Percentiles rank a stretch among this genome's conserved stretches.
phyloP scores from a whole-genome alignment of 2,329 filamentous ascomycete species.

The Colletotrichum sp. region DNA sequence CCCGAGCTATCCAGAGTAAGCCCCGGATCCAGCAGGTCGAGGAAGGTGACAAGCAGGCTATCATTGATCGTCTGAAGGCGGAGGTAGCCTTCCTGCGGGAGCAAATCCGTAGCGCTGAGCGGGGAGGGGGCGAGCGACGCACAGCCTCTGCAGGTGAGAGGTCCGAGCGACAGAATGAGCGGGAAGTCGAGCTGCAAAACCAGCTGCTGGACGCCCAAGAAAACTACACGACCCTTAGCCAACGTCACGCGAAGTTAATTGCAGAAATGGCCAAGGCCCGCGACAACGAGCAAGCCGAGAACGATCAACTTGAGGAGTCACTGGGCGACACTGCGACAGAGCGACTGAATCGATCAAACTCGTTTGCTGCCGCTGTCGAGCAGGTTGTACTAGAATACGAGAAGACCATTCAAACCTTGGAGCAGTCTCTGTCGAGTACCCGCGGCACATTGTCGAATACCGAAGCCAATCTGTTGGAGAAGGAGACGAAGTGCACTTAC shows the following conservation, averaged over 20 bases:
- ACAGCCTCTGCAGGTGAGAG: conserved; percentile 65
- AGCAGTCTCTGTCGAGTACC: conserved; percentile 89
- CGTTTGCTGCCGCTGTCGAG: conserved; percentile 94
- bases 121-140: conserved; percentile 60
- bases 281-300: conserved; percentile 68
- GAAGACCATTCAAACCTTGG: conserved; percentile 94
- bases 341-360: conserved; percentile 90
- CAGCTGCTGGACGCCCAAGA: conserved; percentile 92
- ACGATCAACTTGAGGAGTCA: conserved; percentile 63
- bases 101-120: conserved; percentile 86
- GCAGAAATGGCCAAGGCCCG: conserved; percentile 89
- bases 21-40: conserved; percentile 94
- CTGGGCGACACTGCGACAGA: conserved; percentile 83
- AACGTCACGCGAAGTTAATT: conserved; percentile 94
- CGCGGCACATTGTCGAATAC: conserved; percentile 81
- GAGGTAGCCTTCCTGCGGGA: conserved; percentile 94
- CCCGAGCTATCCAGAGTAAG: conserved; percentile 95
- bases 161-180: conserved; percentile 79
- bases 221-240: conserved; percentile 89
- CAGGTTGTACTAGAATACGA: conserved; percentile 97
- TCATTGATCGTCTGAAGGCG: conserved; percentile 91
- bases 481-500: conserved; percentile 92
- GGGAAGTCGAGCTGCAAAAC: conserved; percentile 90
- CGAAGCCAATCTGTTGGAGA: conserved; percentile 87
- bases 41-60: conserved; percentile 90